Evolutionary conservation across 1,139 yeast species (phyloP).

Genomic region (Pichia sp.): DNA sequence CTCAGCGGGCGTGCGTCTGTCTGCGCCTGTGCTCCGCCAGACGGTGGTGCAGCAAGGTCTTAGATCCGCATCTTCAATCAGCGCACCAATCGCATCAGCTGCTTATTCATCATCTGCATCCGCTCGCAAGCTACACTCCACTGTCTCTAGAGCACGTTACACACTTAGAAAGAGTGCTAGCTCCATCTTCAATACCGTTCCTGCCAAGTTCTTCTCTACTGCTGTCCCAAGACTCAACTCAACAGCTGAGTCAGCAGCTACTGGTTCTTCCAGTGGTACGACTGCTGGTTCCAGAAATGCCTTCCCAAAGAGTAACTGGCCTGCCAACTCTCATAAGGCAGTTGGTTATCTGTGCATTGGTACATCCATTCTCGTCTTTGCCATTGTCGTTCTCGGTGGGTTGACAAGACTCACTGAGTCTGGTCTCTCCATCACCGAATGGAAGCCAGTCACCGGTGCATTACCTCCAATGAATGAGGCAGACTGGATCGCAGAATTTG

Average conservation of each 20-base stretch:
- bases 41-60: too few species aligned
- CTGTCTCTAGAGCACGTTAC: neutral
- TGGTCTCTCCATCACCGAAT: conserved; percentile 93
- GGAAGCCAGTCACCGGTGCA: conserved; percentile 97
- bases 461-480: conserved; percentile 74
- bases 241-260: neutral
- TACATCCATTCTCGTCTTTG: conserved; percentile 87
- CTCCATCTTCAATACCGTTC: neutral
- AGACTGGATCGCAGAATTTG: conserved; percentile 84
- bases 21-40: too few species aligned
- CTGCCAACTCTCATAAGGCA: conserved; percentile 34
- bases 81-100: too few species aligned
- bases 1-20: neutral
- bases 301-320: conserved; percentile 21
- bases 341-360: conserved; percentile 90
- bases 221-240: neutral
- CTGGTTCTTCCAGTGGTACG: neutral
- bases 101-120: too few species aligned
- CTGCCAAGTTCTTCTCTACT: neutral
- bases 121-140: too few species aligned
- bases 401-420: conserved; percentile 92
- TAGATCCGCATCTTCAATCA: too few species aligned
- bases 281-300: neutral
- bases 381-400: conserved; percentile 95
- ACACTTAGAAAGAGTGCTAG: neutral